A percentile compares a stretch with the other conserved stretches of the same genome.
phyloP scores from a whole-genome alignment of 257 asterid genomes.

The Salvia miltiorrhiza region DNA sequence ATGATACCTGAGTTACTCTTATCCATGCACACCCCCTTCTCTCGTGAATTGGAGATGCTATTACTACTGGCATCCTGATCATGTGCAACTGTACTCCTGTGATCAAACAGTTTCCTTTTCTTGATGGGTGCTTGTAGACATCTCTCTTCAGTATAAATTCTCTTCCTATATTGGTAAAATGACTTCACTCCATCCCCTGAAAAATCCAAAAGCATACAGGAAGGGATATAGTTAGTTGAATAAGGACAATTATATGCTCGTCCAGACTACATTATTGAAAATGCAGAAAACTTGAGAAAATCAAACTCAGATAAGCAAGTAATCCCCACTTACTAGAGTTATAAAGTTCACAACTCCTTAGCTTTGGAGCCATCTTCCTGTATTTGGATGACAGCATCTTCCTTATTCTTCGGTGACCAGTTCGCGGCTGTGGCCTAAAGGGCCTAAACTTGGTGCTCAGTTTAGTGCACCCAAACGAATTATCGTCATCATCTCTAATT shows the following conservation, averaged over 20 bases:
- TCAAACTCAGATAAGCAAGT: constrained; percentile 6
- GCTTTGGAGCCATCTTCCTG: constrained; percentile 67
- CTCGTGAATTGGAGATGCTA: constrained; percentile 59
- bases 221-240: neutral
- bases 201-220: neutral
- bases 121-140: constrained; percentile 49
- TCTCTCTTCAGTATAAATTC: constrained; percentile 50
- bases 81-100: constrained; percentile 42
- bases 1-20: constrained; percentile 29
- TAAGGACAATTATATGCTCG: neutral
- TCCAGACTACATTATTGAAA: neutral
- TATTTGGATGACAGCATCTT: constrained; percentile 68
- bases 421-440: constrained; percentile 54
- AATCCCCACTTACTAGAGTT: constrained; percentile 50
- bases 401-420: constrained; percentile 60
- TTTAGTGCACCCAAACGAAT: constrained; percentile 71
- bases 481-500: constrained; percentile 95
- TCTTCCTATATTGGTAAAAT: constrained; percentile 60
- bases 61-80: constrained; percentile 62
- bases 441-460: constrained; percentile 62
- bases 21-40: constrained; percentile 41
- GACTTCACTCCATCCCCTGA: constrained; percentile 69
- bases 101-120: constrained; percentile 63
- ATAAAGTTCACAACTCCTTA: constrained; percentile 55
- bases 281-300: neutral